Base-by-base conservation (phyloP, 2,329 filamentous ascomycete species). In the Aspergillus pseudonomiae region DNA sequence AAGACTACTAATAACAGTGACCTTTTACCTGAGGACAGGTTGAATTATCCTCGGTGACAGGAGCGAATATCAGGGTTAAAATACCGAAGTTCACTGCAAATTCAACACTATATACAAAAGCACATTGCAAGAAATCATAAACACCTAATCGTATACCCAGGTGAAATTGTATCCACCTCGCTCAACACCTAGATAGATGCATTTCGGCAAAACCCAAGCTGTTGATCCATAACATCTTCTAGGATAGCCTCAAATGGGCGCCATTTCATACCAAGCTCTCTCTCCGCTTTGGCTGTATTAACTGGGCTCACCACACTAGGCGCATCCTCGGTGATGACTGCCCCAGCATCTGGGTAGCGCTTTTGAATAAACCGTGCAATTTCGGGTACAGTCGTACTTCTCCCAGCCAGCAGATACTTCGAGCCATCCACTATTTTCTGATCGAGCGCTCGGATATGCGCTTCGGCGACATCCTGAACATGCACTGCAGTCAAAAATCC, bases 401-500 rank as follows among this genome's bases (percentile, higher is more conserved):
- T 57, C 3, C 62, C 69, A 0, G 56, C 50, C 1, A 72, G 48
- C 21, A 72, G 28, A n/a, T 43, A 43, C 39, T 43, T 43, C 30
- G 70, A 66, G 5, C 69, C 69, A 46, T 70, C 63, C 16, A 45
- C 6, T 9, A 74, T 61, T 4, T 54, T 64, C 6, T 63, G 60
- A 39, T 68, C 54, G 9, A 74, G 43, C 0, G 69, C 67, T 45
- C 62, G 70, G 50, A 74, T 32, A 54, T 74, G 71, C 1, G 70
- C 72, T 10, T 72, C 70, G 6, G 68, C 72, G 6, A 74, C 69
- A 63, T 74, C 72, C 14, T 57, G 57, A 19, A 74, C 43, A 63
- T 74, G 72, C 12, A 74, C 72, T 5, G 58, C 67, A 0, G 58
- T 63, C 1, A 63, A 39, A 1, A 7, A 45, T 3, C 19, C 26